Base-by-base conservation (phyloP, 495 filamentous ascomycete genomes). In the Rusavskia elegans region DNA sequence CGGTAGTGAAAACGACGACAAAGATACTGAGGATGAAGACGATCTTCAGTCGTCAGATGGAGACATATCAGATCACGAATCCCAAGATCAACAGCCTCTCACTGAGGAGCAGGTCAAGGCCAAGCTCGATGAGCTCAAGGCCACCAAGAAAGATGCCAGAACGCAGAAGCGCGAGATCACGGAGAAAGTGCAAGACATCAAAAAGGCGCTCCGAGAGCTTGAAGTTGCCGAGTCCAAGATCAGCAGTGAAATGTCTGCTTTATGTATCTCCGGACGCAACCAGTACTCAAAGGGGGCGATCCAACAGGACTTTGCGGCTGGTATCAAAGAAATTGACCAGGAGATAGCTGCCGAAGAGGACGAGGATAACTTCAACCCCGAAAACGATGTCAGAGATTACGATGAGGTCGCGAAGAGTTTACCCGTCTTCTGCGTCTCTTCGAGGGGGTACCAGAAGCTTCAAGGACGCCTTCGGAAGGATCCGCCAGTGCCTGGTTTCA, bases 361-460 rank as follows among this genome's bases (percentile, higher is more conserved):
- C 49, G 65, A 65, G 30, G 66, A 61, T 23, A 70, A 67, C 32
- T 73, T 71, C 51, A 66, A 75, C 49, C 71, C 70, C 0, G 61
- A 65, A 5, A 49, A 62, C 0, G 66, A 71, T 5, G 39, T 60
- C 30, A 63, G 77, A n/a, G 76, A 83, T 54, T 84, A 84, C 52
- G 62, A 70, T 1, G 61, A 76, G 44, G 59, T 82, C 5, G 77
- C 76, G 0, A 60, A 55, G 1, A 61, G 63, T 0, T 64, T 85
- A 4, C 71, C 73, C 0, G 79, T 84, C 3, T 84, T 83, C 57
- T 83, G 80, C 53, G 76, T 58, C 13, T 58, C 51, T 14, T 72
- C 69, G 42, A 63, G 68, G 35, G 78, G 71, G 0, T 83, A 80
- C 55, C 78, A 82, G 57, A 77, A 79, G 45, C 60, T 84, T 14